Percentiles rank a stretch among this genome's conserved stretches.
Conservation (phyloP, 306 rosid genomes). For the Malus fusca region DNA sequence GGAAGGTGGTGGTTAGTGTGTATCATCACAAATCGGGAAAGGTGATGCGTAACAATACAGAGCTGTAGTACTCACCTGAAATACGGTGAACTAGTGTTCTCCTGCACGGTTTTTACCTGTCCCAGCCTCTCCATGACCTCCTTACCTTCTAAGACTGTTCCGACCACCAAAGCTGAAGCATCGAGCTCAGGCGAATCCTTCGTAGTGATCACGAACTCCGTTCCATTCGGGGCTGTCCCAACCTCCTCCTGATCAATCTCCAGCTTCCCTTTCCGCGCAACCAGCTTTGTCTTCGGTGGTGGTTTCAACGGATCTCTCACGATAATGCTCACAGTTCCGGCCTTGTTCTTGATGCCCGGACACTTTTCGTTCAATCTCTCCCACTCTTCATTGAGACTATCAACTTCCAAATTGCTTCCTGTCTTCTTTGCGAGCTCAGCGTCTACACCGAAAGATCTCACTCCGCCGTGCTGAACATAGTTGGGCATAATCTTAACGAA, state of each 20-base stretch:
- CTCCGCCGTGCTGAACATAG: slow-evolving; percentile 69
- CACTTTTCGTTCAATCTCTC: slow-evolving; percentile 42
- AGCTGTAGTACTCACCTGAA: slow-evolving; percentile 37
- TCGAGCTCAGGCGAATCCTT: slow-evolving; percentile 75
- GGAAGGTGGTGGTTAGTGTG: neutral
- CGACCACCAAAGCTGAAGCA: slow-evolving; percentile 34
- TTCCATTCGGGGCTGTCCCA: slow-evolving; percentile 61
- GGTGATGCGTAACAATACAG: too few relatives aligned
- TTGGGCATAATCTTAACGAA: slow-evolving; percentile 66
- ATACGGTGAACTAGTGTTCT: slow-evolving; percentile 73
- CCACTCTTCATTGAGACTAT: slow-evolving; percentile 59
- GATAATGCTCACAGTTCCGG: slow-evolving; percentile 66
- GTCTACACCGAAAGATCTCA: slow-evolving; percentile 78
- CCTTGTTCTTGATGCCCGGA: slow-evolving; percentile 64
- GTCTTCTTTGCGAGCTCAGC: slow-evolving; percentile 51
- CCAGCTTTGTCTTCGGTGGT: slow-evolving; percentile 65
- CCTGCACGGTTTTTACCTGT: slow-evolving; percentile 70
- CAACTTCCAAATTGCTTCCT: slow-evolving; percentile 43
- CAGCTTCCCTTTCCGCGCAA: slow-evolving; percentile 73
- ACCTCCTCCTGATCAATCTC: slow-evolving; percentile 82
- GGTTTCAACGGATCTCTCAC: slow-evolving; percentile 84
- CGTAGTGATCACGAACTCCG: slow-evolving; percentile 58
- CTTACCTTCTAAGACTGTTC: slow-evolving; percentile 56
- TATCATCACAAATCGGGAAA: neutral
- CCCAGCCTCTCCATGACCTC: slow-evolving; percentile 60